Percentiles rank a stretch among this genome's conserved stretches.
Evolutionary conservation across 2,329 filamentous ascomycete genomes (phyloP).

Genomic region (Plectosphaerella plurivora): DNA sequence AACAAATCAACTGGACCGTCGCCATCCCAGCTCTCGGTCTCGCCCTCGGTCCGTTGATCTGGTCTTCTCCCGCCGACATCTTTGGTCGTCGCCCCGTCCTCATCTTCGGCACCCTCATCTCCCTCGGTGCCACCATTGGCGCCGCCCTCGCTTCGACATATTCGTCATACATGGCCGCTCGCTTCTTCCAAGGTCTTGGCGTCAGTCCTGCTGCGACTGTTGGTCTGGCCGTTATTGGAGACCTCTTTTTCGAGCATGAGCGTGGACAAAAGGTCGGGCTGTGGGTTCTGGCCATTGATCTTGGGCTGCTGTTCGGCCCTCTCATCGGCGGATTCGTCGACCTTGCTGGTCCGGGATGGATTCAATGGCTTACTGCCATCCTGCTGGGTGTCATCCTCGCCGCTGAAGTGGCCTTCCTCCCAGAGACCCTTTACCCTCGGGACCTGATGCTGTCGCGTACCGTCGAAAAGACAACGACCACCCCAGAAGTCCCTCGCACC

Average conservation of each 20-base stretch:
- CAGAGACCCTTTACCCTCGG: conserved; percentile 53
- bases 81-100: conserved; percentile 47
- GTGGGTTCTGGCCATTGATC: conserved; percentile 53
- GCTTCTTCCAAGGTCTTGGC: conserved; percentile 55
- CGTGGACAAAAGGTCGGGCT: conserved; percentile 50
- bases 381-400: conserved; percentile 43
- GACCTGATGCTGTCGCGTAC: conserved; percentile 35
- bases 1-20: conserved; percentile 50
- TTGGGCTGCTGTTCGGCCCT: conserved; percentile 41
- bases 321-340: conserved; percentile 46
- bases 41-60: conserved; percentile 44
- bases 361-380: conserved; percentile 51
- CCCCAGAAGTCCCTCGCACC: conserved; percentile 26
- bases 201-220: conserved; percentile 49
- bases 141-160: conserved; percentile 31
- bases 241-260: conserved; percentile 53
- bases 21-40: conserved; percentile 46
- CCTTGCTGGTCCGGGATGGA: conserved; percentile 42
- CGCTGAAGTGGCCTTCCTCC: conserved; percentile 43
- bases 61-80: conserved; percentile 42
- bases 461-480: conserved; percentile 9
- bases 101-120: conserved; percentile 31
- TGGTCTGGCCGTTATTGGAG: conserved; percentile 49
- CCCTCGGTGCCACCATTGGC: conserved; percentile 25
- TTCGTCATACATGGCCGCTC: conserved; percentile 49